phyloP scores from a whole-genome alignment of 805 yeast genomes.

The Nakazawaea wickerhamii region DNA sequence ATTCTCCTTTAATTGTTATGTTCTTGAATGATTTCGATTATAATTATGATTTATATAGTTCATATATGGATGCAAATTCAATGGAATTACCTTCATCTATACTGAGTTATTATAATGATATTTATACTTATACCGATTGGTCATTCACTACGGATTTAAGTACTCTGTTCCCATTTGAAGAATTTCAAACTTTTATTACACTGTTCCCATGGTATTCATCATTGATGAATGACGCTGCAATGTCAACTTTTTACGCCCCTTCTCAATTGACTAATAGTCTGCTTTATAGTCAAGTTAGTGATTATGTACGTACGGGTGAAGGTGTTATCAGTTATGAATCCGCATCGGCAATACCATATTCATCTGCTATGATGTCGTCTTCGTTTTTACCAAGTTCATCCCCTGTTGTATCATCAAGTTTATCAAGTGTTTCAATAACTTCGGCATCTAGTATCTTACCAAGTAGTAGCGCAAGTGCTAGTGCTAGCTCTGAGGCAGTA shows the following conservation, averaged over 20 bases:
- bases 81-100: slow-evolving; percentile 24
- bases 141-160: slow-evolving; percentile 21
- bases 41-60: slow-evolving; percentile 25
- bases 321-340: background rate
- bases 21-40: slow-evolving; percentile 27
- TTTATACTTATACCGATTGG: slow-evolving; percentile 15
- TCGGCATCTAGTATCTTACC: background rate
- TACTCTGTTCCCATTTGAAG: slow-evolving; percentile 27
- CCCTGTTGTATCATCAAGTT: background rate
- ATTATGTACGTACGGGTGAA: background rate
- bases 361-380: background rate
- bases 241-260: slow-evolving; percentile 24
- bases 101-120: slow-evolving; percentile 24
- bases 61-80: slow-evolving; percentile 27
- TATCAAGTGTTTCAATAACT: background rate
- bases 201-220: slow-evolving; percentile 30
- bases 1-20: slow-evolving; percentile 25
- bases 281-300: background rate
- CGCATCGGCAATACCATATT: background rate
- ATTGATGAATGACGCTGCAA: slow-evolving; percentile 20
- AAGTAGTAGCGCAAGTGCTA: background rate
- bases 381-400: background rate
- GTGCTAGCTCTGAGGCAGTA: no score
- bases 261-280: slow-evolving; percentile 17
- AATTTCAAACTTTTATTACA: slow-evolving; percentile 25